Conservation (phyloP, 1,139 yeast species). For the Saccharomyces hybrid region DNA sequence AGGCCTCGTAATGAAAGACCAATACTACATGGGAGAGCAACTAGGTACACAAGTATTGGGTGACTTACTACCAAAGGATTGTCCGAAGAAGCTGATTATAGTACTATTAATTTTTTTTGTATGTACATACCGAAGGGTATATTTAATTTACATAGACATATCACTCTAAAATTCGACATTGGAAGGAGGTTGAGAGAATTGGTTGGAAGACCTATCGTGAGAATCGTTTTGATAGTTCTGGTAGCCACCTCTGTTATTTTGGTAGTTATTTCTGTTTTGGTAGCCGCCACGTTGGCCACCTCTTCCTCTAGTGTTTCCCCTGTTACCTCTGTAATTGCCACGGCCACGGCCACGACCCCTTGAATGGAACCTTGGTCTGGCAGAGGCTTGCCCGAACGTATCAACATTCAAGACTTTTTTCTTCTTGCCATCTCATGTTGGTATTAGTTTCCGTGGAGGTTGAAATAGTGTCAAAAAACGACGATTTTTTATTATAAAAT, state of each 20-base stretch:
- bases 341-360: conserved; percentile 32
- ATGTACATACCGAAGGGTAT: neutral
- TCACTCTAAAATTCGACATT: neutral
- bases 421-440: conserved; percentile 55
- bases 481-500: conserved; percentile 59
- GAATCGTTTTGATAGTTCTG: neutral
- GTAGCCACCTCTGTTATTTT: conserved; percentile 7
- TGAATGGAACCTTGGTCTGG: conserved; percentile 30
- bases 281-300: conserved; percentile 22
- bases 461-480: conserved; percentile 76
- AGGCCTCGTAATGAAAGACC: neutral
- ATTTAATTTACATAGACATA: neutral
- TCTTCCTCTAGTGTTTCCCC: conserved; percentile 32
- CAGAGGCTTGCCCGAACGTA: conserved; percentile 52
- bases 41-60: neutral
- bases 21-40: neutral
- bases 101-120: neutral
- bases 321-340: conserved; percentile 33
- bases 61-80: neutral
- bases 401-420: conserved; percentile 49
- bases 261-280: conserved; percentile 12
- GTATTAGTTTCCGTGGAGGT: conserved; percentile 40
- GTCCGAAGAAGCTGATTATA: neutral
- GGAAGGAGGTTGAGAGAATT: neutral
- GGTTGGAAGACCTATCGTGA: neutral